phyloP scores from a whole-genome alignment of 495 filamentous ascomycete species.

The Penicillium roqueforti region DNA sequence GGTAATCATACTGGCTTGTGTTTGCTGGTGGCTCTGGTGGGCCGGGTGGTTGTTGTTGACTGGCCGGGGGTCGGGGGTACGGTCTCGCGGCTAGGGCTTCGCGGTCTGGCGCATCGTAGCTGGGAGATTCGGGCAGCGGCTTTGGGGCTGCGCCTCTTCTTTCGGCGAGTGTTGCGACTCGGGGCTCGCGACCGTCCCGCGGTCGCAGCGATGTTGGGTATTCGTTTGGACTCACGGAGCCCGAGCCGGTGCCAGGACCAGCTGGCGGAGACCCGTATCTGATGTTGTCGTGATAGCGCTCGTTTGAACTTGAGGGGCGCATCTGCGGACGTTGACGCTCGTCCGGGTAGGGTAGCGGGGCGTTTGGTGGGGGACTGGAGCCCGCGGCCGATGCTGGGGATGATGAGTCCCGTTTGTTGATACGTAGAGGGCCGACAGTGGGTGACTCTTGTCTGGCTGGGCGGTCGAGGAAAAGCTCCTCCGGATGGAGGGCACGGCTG shows the following conservation, averaged over 20 bases:
- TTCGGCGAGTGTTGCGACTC: slow-evolving; percentile 57
- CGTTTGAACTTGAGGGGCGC: slow-evolving; percentile 29
- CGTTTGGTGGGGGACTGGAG: slow-evolving; percentile 26
- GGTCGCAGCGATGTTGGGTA: slow-evolving; percentile 47
- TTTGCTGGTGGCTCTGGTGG: slow-evolving; percentile 13
- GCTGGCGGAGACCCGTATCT: slow-evolving; percentile 33
- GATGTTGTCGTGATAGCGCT: slow-evolving; percentile 34
- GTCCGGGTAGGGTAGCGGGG: slow-evolving; percentile 70
- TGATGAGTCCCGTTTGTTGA: slow-evolving; percentile 63
- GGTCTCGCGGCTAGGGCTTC: slow-evolving; percentile 57
- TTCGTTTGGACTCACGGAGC: slow-evolving; percentile 35
- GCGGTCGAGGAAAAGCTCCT: slow-evolving; percentile 67
- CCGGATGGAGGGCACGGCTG: slow-evolving; percentile 52
- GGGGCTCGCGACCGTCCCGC: slow-evolving; percentile 42
- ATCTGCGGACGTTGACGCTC: slow-evolving; percentile 54
- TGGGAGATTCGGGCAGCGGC: slow-evolving; percentile 72
- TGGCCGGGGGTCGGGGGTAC: slow-evolving; percentile 31
- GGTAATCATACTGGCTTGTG: slow-evolving; percentile 50
- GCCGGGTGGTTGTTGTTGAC: slow-evolving; percentile 10
- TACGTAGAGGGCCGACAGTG: slow-evolving; percentile 78
- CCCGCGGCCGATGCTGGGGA: slow-evolving; percentile 30
- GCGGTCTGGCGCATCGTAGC: slow-evolving; percentile 63
- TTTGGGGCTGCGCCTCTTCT: slow-evolving; percentile 67
- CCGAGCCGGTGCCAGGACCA: slow-evolving; percentile 27
- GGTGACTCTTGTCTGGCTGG: slow-evolving; percentile 55